These are phyloP conservation scores for Monilinia fructicola DNA, from an alignment of 2,329 filamentous ascomycete genomes.

Conservation along the genomic window DNA sequence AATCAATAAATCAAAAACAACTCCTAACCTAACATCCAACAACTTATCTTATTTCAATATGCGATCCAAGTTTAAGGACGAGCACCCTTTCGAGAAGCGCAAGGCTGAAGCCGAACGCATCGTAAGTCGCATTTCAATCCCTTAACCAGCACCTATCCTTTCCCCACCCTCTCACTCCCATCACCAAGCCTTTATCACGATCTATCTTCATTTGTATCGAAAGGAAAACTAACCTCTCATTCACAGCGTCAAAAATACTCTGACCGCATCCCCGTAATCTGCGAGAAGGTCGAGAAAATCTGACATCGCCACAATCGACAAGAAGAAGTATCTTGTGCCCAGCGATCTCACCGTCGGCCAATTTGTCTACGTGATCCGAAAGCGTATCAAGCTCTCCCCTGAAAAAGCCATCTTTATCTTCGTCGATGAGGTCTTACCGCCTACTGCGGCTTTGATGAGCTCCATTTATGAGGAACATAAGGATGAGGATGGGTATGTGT, in stretches of 20 bases:
- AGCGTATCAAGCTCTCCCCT: slow-evolving; percentile 98
- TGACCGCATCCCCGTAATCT: slow-evolving; percentile 98
- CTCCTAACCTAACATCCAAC: slow-evolving; percentile 23
- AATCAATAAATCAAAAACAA: slow-evolving; percentile 1
- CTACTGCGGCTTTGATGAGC: slow-evolving; percentile 97
- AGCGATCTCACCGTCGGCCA: slow-evolving; percentile 97
- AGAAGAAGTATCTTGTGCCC: slow-evolving; percentile 99
- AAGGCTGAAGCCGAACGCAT: slow-evolving; percentile 96
- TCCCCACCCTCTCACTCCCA: slow-evolving; percentile 12
- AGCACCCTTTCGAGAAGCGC: slow-evolving; percentile 99
- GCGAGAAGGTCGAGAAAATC: slow-evolving; percentile 99
- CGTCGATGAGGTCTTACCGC: slow-evolving; percentile 95
- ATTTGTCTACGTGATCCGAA: slow-evolving; percentile 99
- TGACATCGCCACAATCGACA: slow-evolving; percentile 99
- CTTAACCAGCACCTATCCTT: slow-evolving; percentile 19
- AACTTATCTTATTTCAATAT: slow-evolving; percentile 60
- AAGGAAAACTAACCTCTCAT: not conserved
- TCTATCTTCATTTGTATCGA: slow-evolving; percentile 13
- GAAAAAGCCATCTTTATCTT: slow-evolving; percentile 99
- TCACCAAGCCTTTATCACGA: slow-evolving; percentile 21
- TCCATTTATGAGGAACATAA: slow-evolving; percentile 99
- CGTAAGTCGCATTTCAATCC: slow-evolving; percentile 32
- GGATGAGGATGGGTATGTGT: slow-evolving; percentile 63
- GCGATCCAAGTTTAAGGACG: slow-evolving; percentile 99
- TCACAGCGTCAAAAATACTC: slow-evolving; percentile 85